phyloP scores from a whole-genome alignment of 208 protist genomes.

The Acanthamoeba castellanii region DNA sequence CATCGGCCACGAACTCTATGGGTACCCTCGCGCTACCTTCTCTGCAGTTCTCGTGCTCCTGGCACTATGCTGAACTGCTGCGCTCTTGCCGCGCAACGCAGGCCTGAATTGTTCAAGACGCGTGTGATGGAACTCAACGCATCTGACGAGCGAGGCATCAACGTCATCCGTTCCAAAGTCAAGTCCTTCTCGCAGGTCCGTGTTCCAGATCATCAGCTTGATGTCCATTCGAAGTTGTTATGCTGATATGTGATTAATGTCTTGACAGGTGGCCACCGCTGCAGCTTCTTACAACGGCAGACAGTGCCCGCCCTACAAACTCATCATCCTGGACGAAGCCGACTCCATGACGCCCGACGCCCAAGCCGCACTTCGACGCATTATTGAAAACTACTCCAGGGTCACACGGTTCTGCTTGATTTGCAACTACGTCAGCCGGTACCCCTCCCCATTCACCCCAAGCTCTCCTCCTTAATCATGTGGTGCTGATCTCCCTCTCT shows the following conservation, averaged over 20 bases:
- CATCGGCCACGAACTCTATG: constrained; percentile 97
- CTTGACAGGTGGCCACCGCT: constrained; percentile 27
- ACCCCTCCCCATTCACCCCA: not conserved
- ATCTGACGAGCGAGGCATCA: constrained; percentile 98
- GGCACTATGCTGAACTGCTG: not conserved
- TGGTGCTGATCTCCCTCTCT: not conserved
- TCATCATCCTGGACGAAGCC: constrained; percentile 99
- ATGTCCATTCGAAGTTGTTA: not conserved
- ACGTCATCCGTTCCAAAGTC: constrained; percentile 98
- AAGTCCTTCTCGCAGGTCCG: constrained; percentile 97
- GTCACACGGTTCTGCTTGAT: constrained; percentile 99
- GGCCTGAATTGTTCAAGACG: constrained; percentile 89
- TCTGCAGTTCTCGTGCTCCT: not conserved
- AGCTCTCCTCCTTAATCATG: not conserved
- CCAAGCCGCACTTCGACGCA: constrained; percentile 97
- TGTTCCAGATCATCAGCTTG: not conserved
- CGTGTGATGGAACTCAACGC: constrained; percentile 99
- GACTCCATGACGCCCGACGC: constrained; percentile 99
- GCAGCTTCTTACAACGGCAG: constrained; percentile 39
- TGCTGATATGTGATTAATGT: no score
- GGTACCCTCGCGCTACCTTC: constrained; percentile 80
- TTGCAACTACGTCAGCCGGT: constrained; percentile 98
- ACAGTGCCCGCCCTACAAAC: constrained; percentile 95
- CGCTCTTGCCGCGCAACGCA: not conserved
- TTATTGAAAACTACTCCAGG: constrained; percentile 98